A percentile compares a stretch with the other conserved stretches of the same genome.
Conservation (phyloP, 2,329 filamentous ascomycete genomes). For the Aspergillus novoparasiticus region DNA sequence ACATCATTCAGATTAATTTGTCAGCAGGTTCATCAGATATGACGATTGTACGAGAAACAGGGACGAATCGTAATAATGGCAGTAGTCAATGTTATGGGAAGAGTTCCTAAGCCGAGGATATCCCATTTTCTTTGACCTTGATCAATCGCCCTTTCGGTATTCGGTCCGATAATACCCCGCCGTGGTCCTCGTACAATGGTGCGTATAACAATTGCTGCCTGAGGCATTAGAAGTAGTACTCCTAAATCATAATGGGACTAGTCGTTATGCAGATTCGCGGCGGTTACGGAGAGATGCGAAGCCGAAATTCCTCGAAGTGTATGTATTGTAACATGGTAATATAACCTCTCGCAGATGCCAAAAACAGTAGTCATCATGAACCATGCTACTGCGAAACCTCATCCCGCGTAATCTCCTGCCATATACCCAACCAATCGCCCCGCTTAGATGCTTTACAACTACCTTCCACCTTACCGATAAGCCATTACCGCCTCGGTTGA, state of each 20-base stretch:
- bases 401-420: not conserved
- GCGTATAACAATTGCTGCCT: not conserved
- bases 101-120: not conserved
- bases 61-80: not conserved
- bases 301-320: not conserved
- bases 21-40: not conserved
- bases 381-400: constrained; percentile 11
- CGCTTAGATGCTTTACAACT: constrained; percentile 26
- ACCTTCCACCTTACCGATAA: constrained; percentile 45
- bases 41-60: not conserved
- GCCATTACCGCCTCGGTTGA: constrained; percentile 73
- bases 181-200: too few species aligned
- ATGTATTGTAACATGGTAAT: not conserved
- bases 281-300: too few species aligned
- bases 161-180: not conserved
- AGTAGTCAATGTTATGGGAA: not conserved
- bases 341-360: not conserved
- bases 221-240: not conserved
- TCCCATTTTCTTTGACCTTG: not conserved
- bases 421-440: not conserved
- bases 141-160: not conserved
- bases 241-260: not conserved
- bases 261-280: not conserved
- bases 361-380: constrained; percentile 9
- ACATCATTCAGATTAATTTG: not conserved